Base-by-base conservation (phyloP, 257 asterid genomes). In the Nemophila menziesii region DNA sequence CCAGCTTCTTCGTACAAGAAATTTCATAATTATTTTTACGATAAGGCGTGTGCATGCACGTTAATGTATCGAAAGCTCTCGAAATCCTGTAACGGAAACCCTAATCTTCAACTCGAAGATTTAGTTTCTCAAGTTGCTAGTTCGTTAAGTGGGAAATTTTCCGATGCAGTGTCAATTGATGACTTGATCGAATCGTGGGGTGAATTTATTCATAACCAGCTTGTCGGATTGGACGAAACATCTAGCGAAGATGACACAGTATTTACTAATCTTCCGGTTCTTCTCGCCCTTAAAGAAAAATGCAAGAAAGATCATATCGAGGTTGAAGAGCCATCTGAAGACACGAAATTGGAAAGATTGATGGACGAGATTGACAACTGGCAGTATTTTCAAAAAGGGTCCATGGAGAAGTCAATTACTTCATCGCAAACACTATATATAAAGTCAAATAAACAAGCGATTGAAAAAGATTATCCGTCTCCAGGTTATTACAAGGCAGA, bases 161-260 rank as follows among this genome's bases (percentile, higher is more conserved):
- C 39, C 22, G 27, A 7, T 2, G 40, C 42, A 44, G 21, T 33
- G 10, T 29, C 20, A 22, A 13, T 16, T 8, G 41, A 34, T 20
- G 46, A 33, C 53, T 24, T 55, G 10, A 14, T 55, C 13, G 15
- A 34, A 27, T 45, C 53, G 16, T 55, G 60, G 60, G 60, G 60
- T 13, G 43, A 50, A 37, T 55, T 55, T 33, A 55, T 55, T 12
- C 22, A 55, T 45, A 17, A 24, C 20, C 60, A 55, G 42, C 60
- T 55, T n/a, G 20, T 44, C 23, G 60, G 60, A 20, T 45, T 55
- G 29, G 60, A 55, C 16, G 47, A 55, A 10, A 38, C 51, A 19
- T 22, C 44, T 34, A 11, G 14, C 18, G 23, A 45, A 23, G 53
- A 33, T 12, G 60, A 55, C 20, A 45, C 60, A n/a, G 21, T 55